Base-by-base conservation (phyloP, 352 stramenopile genomes). In the Phytophthora colocasiae region DNA sequence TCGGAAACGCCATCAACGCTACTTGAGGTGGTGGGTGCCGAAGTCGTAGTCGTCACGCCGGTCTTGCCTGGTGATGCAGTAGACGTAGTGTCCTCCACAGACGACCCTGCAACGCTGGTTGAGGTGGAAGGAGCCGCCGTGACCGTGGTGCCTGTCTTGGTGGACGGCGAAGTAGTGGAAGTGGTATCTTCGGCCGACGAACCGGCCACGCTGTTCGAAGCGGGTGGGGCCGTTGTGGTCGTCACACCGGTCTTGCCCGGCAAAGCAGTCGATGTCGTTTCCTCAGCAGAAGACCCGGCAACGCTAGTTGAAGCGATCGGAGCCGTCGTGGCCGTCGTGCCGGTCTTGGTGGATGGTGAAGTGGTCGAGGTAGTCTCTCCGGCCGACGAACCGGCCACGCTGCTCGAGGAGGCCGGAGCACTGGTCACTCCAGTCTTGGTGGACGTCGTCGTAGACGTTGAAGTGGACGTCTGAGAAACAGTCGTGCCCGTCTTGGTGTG, bases 401-500 rank as follows among this genome's bases (percentile, higher is more conserved):
- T 41, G 38, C 38, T 43, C 1, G 5, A 22, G 14, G 38, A 43
- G 15, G 17, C 6, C 15, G 36, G 45, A 24, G 45, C 55, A 6
- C 22, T 51, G 24, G 14, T 51, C 7, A 43, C 26, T 8, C 56
- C 56, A 11, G 38, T 54, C 38, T 47, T 58, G n/a, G 49, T 71
- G 15, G 41, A 61, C 24, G 63, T 69, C 17, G 58, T 43, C 8
- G 64, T 68, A n/a, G 58, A 67, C 34, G 54, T 57, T 1, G 63
- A 57, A 27, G 64, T 59, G 32, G 64, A 59, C 51, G 58, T 43
- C 11, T 68, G 64, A 6, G 64, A 68, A 14, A 68, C 58, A 11
- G 58, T 68, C 11, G 64, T 68, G 40, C 64, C 64, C 1, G 58
- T 72, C 46, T 72, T 72, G 27, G 58, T 50, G 6, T 58, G 48